Conservation (phyloP, 2,329 filamentous ascomycete species). For the Rhynchosporium agropyri region DNA sequence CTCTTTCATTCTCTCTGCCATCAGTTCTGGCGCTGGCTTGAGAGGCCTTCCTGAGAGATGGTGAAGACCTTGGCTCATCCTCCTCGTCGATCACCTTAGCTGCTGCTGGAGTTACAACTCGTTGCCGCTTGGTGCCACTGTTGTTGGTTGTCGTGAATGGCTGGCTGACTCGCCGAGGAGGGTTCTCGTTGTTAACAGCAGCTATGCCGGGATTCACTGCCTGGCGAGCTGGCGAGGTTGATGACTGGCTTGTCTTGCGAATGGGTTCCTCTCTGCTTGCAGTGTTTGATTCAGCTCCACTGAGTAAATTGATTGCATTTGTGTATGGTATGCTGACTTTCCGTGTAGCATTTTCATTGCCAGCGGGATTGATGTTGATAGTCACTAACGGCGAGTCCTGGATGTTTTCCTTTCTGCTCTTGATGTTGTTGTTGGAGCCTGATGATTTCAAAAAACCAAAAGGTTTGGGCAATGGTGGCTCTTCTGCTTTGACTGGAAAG, state of each 20-base stretch:
- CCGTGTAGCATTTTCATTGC: slow-evolving; percentile 23
- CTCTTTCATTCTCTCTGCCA: slow-evolving; percentile 29
- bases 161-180: slow-evolving; percentile 18
- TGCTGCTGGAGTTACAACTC: slow-evolving; percentile 52
- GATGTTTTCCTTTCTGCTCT: slow-evolving; percentile 37
- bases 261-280: background rate
- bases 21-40: slow-evolving; percentile 27
- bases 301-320: background rate
- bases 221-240: background rate
- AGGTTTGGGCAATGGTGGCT: background rate
- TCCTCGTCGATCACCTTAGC: slow-evolving; percentile 52
- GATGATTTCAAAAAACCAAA: slow-evolving; percentile 15
- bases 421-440: slow-evolving; percentile 23
- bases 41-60: slow-evolving; percentile 35
- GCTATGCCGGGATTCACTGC: background rate
- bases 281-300: background rate
- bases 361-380: slow-evolving; percentile 12
- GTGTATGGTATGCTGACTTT: slow-evolving; percentile 21
- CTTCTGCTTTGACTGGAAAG: slow-evolving; percentile 10
- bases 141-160: slow-evolving; percentile 30
- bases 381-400: slow-evolving; percentile 26
- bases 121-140: slow-evolving; percentile 47
- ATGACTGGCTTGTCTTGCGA: slow-evolving; percentile 1
- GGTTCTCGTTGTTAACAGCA: slow-evolving; percentile 19
- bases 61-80: slow-evolving; percentile 47